phyloP scores from a whole-genome alignment of 371 early-diverging fungal genomes.

The Mucor velutinosus region DNA sequence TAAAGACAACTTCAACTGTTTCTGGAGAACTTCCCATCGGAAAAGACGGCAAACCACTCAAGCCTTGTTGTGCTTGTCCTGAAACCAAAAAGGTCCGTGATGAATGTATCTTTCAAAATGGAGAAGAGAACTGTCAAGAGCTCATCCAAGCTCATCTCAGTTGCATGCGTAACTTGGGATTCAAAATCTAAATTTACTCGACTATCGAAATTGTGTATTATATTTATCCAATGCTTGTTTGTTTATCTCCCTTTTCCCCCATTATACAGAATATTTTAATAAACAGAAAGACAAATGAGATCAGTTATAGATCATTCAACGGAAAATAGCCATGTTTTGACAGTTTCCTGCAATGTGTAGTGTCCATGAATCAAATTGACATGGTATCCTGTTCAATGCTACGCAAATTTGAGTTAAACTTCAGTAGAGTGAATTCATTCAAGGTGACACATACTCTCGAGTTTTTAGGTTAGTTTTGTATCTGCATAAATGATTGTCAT shows the following conservation, averaged over 20 bases:
- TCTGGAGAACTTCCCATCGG: constrained; percentile 53
- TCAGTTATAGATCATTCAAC: too few species aligned
- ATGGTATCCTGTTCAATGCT: neutral
- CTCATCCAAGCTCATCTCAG: constrained; percentile 87
- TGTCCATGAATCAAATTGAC: neutral
- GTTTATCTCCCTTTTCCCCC: neutral
- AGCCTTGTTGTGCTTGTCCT: constrained; percentile 97
- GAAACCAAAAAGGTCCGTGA: constrained; percentile 93
- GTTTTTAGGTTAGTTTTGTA: too few species aligned
- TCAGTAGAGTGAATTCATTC: neutral
- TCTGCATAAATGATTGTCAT: too few species aligned
- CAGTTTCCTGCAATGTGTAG: too few species aligned
- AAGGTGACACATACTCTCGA: neutral
- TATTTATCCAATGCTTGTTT: neutral
- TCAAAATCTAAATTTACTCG: constrained; percentile 71
- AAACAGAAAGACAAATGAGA: neutral
- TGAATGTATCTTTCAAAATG: constrained; percentile 84
- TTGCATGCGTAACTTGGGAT: constrained; percentile 92
- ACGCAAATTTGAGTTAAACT: neutral
- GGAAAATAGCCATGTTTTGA: too few species aligned
- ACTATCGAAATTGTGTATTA: neutral
- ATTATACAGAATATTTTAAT: neutral
- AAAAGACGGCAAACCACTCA: constrained; percentile 68
- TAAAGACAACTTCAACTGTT: constrained; percentile 47
- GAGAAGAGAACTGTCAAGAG: constrained; percentile 87